Base-by-base conservation (phyloP, 192 early-diverging fungal species). In the Backusella tuberculispora region DNA sequence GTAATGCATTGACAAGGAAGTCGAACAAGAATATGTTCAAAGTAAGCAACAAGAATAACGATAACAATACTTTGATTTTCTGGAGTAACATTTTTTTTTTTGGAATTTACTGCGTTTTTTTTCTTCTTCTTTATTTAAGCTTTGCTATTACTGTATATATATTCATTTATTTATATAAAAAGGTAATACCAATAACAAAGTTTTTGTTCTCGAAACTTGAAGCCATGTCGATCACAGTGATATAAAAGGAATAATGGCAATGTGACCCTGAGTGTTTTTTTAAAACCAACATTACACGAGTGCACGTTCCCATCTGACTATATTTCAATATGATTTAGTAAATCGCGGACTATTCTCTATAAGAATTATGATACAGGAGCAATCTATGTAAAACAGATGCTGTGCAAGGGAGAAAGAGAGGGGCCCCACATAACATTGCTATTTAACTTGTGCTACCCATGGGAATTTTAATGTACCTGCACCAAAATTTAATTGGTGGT, bases 401-500 rank as follows among this genome's bases (percentile, higher is more conserved):
- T 53, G 50, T 53, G 50, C 19, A 53, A 53, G 50, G 50, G 50
- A 53, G 50, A 53, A 53, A 53, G 19, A 53, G 8, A 34, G 29
- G 29, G 19, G 50, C 19, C 50, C 48, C 50, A 53, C 19, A 53
- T 53, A 53, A 19, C 50, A 53, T 10, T 9, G 50, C 8, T 53
- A 53, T 53, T 53, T 53, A 53, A 53, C 50, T 53, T 53, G 50
- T 53, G 50, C n/a, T 19, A 53, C 50, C n/a, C 50, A 53, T 53
- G 50, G n/a, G 50, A 7, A 53, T 19, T 53, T 19, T 53, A 53
- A 53, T 53, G 0, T 21, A 24, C 3, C 3, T 21, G 19, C 19
- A 19, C 19, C 9, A 9, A 53, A 10, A 24, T 53, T 6, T 19
- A 2, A 53, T 19, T 7, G n/a, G 19, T 53, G 9, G n/a, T 53